These are phyloP conservation scores for Heimioporus sp. DNA, from an alignment of 768 basidiomycete species.

Conservation along the genomic window DNA sequence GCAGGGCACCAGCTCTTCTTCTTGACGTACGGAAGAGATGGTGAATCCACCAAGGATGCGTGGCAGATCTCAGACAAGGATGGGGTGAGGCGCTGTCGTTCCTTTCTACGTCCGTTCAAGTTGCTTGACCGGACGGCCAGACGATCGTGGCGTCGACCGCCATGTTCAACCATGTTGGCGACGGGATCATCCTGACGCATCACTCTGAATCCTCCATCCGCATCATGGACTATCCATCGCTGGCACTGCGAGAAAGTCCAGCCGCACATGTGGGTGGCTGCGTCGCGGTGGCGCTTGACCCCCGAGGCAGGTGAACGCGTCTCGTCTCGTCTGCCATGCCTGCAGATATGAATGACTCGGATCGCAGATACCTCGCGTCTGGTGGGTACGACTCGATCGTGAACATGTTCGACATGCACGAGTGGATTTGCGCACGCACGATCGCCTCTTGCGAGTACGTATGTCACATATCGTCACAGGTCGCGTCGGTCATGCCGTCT, in stretches of 20 bases:
- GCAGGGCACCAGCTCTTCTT: constrained; percentile 60
- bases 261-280: constrained; percentile 84
- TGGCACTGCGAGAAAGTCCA: constrained; percentile 55
- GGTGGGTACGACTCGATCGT: constrained; percentile 83
- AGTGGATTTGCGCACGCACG: constrained; percentile 78
- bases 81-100: constrained; percentile 8
- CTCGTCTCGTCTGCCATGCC: background rate
- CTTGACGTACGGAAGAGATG: constrained; percentile 55
- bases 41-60: constrained; percentile 48
- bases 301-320: constrained; percentile 59
- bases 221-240: constrained; percentile 65
- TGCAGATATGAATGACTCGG: constrained; percentile 2
- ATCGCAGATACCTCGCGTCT: constrained; percentile 65
- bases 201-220: constrained; percentile 63
- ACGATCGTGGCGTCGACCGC: constrained; percentile 58
- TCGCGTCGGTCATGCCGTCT: constrained; percentile 1
- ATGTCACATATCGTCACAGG: background rate
- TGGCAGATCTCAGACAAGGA: constrained; percentile 43
- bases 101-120: background rate
- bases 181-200: constrained; percentile 66
- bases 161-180: constrained; percentile 74
- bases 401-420: constrained; percentile 74
- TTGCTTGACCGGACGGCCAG: constrained; percentile 23
- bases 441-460: constrained; percentile 81
- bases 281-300: constrained; percentile 71